Evolutionary conservation across 768 basidiomycete species (phyloP).

Genomic region (Lactarius vividus): DNA sequence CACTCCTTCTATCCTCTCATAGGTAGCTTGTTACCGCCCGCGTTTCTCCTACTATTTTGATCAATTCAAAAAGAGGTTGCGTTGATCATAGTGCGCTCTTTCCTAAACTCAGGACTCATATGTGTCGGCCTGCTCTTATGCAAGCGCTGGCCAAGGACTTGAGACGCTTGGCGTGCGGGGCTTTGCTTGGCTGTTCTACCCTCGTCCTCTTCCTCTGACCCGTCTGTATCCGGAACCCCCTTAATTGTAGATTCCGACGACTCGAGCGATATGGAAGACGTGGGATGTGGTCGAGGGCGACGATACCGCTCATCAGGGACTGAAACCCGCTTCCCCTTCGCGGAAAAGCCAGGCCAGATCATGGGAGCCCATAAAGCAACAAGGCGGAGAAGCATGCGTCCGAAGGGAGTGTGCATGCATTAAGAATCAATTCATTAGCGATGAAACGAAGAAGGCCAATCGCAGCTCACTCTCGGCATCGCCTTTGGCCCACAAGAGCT

Average conservation of each 20-base stretch:
- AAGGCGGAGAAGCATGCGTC: slow-evolving; percentile 45
- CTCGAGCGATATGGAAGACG: slow-evolving; percentile 45
- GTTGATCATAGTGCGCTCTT: too few species aligned
- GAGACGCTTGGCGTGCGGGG: slow-evolving; percentile 35
- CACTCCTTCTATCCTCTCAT: too few species aligned
- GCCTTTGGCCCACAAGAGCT: slow-evolving; percentile 53
- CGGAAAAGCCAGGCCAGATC: slow-evolving; percentile 42
- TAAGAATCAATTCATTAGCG: slow-evolving; percentile 31
- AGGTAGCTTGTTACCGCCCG: too few species aligned
- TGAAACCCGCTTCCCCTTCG: slow-evolving; percentile 52
- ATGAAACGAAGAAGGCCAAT: not conserved
- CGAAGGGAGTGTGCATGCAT: slow-evolving; percentile 43
- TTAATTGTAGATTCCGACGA: slow-evolving; percentile 53
- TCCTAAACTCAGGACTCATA: too few species aligned
- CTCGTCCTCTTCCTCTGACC: slow-evolving; percentile 45
- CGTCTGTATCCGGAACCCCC: slow-evolving; percentile 48
- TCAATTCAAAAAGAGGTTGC: too few species aligned
- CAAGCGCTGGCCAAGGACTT: slow-evolving; percentile 7
- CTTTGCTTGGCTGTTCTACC: slow-evolving; percentile 62
- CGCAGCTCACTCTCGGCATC: slow-evolving; percentile 50
- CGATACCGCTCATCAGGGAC: slow-evolving; percentile 81
- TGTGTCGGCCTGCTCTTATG: too few species aligned
- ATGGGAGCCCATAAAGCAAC: slow-evolving; percentile 41
- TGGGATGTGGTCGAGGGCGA: slow-evolving; percentile 55
- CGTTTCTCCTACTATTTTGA: too few species aligned